Conservation (phyloP, 2,329 filamentous ascomycete species). For the Fusarium sp. region DNA sequence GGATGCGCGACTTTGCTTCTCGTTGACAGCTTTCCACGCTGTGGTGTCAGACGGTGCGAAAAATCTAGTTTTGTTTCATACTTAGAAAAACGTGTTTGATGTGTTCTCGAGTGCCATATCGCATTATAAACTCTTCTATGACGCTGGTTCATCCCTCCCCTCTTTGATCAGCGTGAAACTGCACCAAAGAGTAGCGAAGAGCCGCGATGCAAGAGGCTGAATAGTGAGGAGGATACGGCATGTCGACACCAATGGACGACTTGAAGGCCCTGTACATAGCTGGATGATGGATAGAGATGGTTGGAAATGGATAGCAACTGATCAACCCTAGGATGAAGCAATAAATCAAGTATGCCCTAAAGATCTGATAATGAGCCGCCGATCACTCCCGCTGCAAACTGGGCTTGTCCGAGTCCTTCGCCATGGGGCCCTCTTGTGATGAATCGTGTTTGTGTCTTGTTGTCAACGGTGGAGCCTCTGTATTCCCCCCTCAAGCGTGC, state of each 20-base stretch:
- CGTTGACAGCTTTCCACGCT: conserved; percentile 5
- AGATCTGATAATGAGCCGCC: conserved; percentile 2
- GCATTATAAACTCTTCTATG: conserved; percentile 11
- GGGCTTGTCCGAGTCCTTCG: conserved; percentile 3
- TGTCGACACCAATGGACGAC: not conserved
- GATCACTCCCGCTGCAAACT: conserved; percentile 10
- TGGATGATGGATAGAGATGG: not conserved
- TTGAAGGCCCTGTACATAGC: not conserved
- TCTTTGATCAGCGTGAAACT: conserved; percentile 13
- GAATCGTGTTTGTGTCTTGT: conserved; percentile 17
- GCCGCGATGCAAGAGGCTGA: conserved; percentile 5
- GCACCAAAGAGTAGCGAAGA: not conserved
- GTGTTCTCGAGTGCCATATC: not conserved
- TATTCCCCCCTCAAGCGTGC: conserved; percentile 37
- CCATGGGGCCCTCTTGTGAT: conserved; percentile 12
- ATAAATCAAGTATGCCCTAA: not conserved
- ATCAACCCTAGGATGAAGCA: not conserved
- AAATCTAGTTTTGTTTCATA: not conserved
- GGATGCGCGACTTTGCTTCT: conserved; percentile 34
- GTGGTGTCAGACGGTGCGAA: conserved; percentile 1
- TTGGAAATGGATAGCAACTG: not conserved
- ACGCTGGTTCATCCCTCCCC: conserved; percentile 3
- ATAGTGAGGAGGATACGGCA: not conserved
- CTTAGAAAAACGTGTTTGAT: conserved; percentile 6
- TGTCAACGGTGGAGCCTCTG: conserved; percentile 42